Percentiles rank a stretch among this genome's conserved stretches.
Conservation (phyloP, 164 flowering plant genomes). For the Vitis amurensis region DNA sequence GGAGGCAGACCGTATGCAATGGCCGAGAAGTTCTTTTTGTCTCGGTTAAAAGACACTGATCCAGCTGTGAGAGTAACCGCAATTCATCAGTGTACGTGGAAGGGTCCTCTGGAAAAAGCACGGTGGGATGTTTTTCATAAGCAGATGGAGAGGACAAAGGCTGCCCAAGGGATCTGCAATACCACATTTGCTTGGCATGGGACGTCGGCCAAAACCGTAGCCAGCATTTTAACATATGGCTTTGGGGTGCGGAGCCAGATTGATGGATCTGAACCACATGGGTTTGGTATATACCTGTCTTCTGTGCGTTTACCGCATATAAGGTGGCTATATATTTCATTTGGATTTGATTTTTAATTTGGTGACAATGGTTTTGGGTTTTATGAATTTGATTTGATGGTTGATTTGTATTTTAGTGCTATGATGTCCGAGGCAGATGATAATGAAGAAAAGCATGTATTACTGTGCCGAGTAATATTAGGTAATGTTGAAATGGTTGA, state of each 20-base stretch:
- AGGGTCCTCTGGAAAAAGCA: constrained; percentile 29
- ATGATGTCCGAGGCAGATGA: constrained; percentile 33
- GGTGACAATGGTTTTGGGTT: background rate
- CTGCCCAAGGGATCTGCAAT: constrained; percentile 41
- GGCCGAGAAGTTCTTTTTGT: constrained; percentile 27
- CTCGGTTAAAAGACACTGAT: constrained; percentile 20
- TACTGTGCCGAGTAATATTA: constrained; percentile 57
- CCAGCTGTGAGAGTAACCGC: constrained; percentile 26
- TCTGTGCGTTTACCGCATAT: constrained; percentile 30
- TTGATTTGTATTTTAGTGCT: constrained; percentile 33
- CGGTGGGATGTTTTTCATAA: constrained; percentile 36
- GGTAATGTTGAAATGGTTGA: constrained; percentile 56
- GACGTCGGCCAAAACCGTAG: constrained; percentile 26
- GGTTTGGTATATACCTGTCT: constrained; percentile 46
- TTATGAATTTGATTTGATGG: background rate
- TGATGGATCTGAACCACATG: constrained; percentile 24
- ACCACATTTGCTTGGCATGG: constrained; percentile 51
- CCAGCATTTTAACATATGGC: constrained; percentile 42
- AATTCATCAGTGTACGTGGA: constrained; percentile 32
- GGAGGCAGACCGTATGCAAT: constrained; percentile 22
- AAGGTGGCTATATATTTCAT: constrained; percentile 31
- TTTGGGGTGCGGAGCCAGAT: constrained; percentile 27
- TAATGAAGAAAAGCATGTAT: constrained; percentile 44
- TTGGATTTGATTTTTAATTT: background rate
- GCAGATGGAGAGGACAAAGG: constrained; percentile 33